phyloP scores from a whole-genome alignment of 352 stramenopile species.

The Peronospora destructor region DNA sequence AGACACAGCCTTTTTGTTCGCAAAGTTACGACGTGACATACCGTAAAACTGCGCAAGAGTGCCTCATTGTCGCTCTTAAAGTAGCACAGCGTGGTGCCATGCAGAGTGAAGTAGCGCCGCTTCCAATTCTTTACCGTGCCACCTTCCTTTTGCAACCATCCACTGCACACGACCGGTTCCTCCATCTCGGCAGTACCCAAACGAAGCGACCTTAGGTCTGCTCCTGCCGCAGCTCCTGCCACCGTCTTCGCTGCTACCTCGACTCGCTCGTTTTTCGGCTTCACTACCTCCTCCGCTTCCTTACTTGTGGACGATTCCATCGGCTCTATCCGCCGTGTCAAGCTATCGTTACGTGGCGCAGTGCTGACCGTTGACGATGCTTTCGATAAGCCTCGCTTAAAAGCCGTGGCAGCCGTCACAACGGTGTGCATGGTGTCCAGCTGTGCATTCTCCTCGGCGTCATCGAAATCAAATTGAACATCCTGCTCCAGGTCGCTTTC shows the following conservation, averaged over 20 bases:
- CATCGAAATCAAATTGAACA: constrained; percentile 48
- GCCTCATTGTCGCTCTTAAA: constrained; percentile 78
- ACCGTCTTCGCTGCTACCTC: constrained; percentile 26
- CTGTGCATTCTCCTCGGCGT: constrained; percentile 40
- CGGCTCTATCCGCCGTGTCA: constrained; percentile 1
- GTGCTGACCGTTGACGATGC: constrained; percentile 24
- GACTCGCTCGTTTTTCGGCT: constrained; percentile 19
- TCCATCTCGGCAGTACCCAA: constrained; percentile 21
- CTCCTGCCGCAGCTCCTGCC: constrained; percentile 21
- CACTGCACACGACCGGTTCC: constrained; percentile 55
- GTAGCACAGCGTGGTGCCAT: constrained; percentile 70
- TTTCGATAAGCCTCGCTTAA: constrained; percentile 33
- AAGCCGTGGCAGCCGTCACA: constrained; percentile 33
- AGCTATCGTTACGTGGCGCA: constrained; percentile 15
- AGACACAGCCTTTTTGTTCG: constrained; percentile 64
- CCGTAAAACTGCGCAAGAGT: constrained; percentile 52
- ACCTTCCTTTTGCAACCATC: constrained; percentile 77
- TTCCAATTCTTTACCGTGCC: constrained; percentile 83
- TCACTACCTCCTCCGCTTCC: constrained; percentile 8
- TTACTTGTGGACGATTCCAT: constrained; percentile 1
- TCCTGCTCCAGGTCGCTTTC: constrained; percentile 30
- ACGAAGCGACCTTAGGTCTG: constrained; percentile 18
- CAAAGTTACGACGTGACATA: constrained; percentile 63
- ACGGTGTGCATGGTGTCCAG: constrained; percentile 26
- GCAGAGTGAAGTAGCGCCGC: constrained; percentile 72